Evolutionary conservation across 208 protist species (phyloP), one percentile per base, ranked within the genome.

Genomic region (Angomonas deanei): DNA sequence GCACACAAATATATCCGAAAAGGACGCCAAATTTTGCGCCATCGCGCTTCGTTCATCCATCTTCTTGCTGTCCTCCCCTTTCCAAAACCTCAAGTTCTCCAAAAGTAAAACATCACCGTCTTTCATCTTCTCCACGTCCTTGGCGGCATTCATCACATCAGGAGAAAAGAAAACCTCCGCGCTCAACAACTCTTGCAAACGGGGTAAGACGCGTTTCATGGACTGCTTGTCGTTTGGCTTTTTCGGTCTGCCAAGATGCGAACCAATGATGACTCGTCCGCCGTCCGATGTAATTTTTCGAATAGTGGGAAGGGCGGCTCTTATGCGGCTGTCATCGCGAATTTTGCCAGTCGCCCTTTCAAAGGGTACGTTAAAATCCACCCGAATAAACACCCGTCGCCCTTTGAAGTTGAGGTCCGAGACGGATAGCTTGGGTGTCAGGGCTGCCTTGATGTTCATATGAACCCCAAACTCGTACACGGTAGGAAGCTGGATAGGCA

Each of bases 21-120:
- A 95, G 39, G 75, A 72, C 6, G 91, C 91, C 3, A 99, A 84
- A 49, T 93, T 91, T n/a, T 88, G 77, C 0, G 88, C 77, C 74
- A 94, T 77, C 10, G 54, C 65, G 28, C 95, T 92, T 30, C 79
- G 83, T 34, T 93, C 49, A 0, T 59, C 38, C 8, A 68, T 70
- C 26, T 91, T 84, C 67, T 94, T 97, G 64, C 96, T 97, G 76
- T 99, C 97, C 76, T 99, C 98, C 58, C 99, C 98, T 48, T 87
- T 59, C 78, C 99, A 98, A 82, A 99, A 99, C 54, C 99, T 96
- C n/a, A 99, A 69, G 78, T 99, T 99, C 85, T 99, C 99, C 24
- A 99, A 83, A 5, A 99, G 81, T 68, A 99, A 80, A 31, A 99
- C 78, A 0, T 87, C 84, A 27, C 97, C 97, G 64, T 81, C 76